Base-by-base conservation (phyloP, 345 rosid genomes). In the Mercurialis annua region DNA sequence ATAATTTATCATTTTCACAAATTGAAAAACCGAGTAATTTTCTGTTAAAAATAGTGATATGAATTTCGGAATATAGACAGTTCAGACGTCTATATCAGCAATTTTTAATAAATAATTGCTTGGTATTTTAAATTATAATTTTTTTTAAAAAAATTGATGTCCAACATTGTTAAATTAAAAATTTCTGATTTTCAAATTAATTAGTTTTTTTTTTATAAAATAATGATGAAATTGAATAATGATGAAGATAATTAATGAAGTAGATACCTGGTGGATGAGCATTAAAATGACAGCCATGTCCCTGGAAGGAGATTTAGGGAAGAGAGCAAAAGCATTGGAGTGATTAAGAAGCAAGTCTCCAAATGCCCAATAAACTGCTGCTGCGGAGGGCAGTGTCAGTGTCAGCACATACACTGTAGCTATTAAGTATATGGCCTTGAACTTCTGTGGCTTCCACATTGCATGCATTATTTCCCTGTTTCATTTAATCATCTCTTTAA, bases 361-460 rank as follows among this genome's bases (percentile, higher is more conserved):
- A 55, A 94, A 94, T 34, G 99, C 99, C 99, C 96, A 94, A 27
- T 94, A 94, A 0, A 87, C 97, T 10, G 99, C 99, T 43, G 89
- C 75, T 4, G 95, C 99, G 0, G 97, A 89, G 27, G 99, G 99
- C 11, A 94, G 92, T 54, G 99, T 94, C 71, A 94, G 85, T 53
- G 99, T 94, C 76, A 94, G 67, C 18, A 91, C 97, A 59, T 89
- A 94, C n/a, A 89, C 17, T 0, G 99, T 91, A 1, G 99, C 99
- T 77, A 81, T 59, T 38, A 94, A 73, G 67, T 94, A 94, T 60
- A 94, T 91, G 8, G 95, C 88, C 80, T 94, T 94, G 86, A 94
- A 94, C 77, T 91, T 91, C 76, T 94, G 92, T 2, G 98, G 98
- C 80, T 93, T 93, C 98, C 98, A 93, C 98, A 93, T 93, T 23